These are phyloP conservation scores for Castanospermum australe DNA, from an alignment of 306 rosid genomes.

Conservation along the genomic window DNA sequence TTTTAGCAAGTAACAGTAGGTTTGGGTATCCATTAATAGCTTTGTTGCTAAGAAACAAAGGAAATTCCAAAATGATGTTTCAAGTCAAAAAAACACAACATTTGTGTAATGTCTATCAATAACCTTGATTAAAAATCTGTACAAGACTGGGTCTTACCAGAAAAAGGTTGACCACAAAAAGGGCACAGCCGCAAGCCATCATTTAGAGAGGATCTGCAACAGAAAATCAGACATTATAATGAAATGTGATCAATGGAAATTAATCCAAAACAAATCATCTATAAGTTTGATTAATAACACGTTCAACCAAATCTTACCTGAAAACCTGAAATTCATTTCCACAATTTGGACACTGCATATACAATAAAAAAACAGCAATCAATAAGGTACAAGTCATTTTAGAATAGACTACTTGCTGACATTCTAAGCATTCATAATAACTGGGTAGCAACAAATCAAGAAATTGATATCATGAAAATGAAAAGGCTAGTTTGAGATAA, in stretches of 20 bases:
- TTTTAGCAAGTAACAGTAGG: neutral
- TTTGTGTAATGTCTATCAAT: neutral
- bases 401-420: neutral
- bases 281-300: constrained; percentile 8
- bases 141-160: constrained; percentile 47
- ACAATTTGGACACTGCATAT: constrained; percentile 93
- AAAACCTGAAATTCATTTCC: constrained; percentile 92
- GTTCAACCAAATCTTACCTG: constrained; percentile 65
- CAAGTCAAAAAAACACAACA: neutral
- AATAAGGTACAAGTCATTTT: neutral
- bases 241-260: neutral
- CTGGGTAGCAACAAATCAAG: neutral
- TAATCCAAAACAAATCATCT: constrained; percentile 9
- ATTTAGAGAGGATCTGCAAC: constrained; percentile 75
- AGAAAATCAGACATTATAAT: neutral
- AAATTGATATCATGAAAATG: neutral
- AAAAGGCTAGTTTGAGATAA: constrained; percentile 10
- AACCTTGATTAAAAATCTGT: neutral
- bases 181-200: constrained; percentile 90
- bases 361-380: constrained; percentile 19
- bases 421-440: neutral
- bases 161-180: constrained; percentile 87
- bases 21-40: no score
- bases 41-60: neutral
- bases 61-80: neutral